Evolutionary conservation across 257 asterid genomes (phyloP).

Genomic region (Solanum etuberosum): DNA sequence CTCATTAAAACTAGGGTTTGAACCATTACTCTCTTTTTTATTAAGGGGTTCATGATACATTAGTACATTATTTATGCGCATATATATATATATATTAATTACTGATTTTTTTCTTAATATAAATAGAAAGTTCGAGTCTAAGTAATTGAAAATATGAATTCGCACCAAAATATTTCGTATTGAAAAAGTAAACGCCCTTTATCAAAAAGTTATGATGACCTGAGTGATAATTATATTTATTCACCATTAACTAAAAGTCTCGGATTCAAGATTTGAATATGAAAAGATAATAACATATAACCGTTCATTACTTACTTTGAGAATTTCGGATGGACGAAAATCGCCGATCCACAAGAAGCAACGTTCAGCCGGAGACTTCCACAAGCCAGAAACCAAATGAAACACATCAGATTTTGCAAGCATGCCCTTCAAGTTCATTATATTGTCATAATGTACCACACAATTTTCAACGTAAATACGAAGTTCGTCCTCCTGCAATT

Average conservation of each 20-base stretch:
- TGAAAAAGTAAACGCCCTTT: background rate
- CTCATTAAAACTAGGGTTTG: background rate
- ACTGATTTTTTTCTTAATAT: background rate
- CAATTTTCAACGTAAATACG: slow-evolving; percentile 44
- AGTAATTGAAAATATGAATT: background rate
- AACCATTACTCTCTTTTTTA: background rate
- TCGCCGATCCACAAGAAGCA: slow-evolving; percentile 93
- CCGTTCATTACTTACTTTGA: slow-evolving; percentile 32
- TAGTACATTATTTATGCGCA: background rate
- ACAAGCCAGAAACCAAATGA: slow-evolving; percentile 72
- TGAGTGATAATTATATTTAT: background rate
- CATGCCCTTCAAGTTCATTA: slow-evolving; percentile 49
- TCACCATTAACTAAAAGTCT: background rate
- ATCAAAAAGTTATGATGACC: background rate
- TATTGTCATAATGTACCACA: slow-evolving; percentile 49
- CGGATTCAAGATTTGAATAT: no score
- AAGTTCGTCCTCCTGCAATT: slow-evolving; percentile 59
- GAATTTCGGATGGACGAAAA: slow-evolving; percentile 76
- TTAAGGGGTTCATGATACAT: background rate
- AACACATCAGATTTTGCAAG: slow-evolving; percentile 53
- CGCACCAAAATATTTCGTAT: background rate
- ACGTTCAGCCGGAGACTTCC: slow-evolving; percentile 90
- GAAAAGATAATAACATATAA: no score
- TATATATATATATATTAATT: background rate
- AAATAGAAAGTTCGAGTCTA: background rate